Base-by-base conservation (phyloP, 83 land plant genomes). In the Diphasiastrum complanatum region DNA sequence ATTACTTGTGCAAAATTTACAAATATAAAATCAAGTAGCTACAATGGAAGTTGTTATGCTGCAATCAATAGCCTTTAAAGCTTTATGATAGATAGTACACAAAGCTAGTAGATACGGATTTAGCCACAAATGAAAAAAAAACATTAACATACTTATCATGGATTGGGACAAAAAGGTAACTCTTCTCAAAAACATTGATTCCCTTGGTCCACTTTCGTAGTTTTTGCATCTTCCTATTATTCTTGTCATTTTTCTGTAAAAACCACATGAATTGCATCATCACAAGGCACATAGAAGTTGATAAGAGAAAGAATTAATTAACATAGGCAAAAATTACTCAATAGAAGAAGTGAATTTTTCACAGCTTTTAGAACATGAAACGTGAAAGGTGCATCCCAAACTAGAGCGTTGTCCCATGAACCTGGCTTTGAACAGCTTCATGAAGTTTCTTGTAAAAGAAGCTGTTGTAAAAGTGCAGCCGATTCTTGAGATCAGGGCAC, bases 201-300 rank as follows among this genome's bases (percentile, higher is more conserved):
- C 95, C 95, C 63, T 78, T 87, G 76, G 83, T 79, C 95, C 95
- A 87, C 66, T 85, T 76, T 50, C 89, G 72, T 28, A 87, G 70
- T 64, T 82, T 87, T 32, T 11, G 33, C 66, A 81, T 77, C 18
- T 43, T 65, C 46, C 37, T 29, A 32, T 50, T 61, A 55, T 65
- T 70, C 22, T 74, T 64, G 50, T 3, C 66, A 16, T 64, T 65
- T 80, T 79, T 49, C 23, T 26, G 30, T 51, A 61, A 27, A 61
- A 20, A 57, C 25, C 20, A 20, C 12, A 12, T 14, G 25, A 12
- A n/a, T 1, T 28, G 31, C 46, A 56, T 14, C 25, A 50, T 11
- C 26, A 5, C 53, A 50, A 50, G 11, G 16, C 14, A 50, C 11
- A 56, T 30, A 36, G 14, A 56, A 22, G 60, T 56, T 18, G 51